Evolutionary conservation across 1,139 yeast genomes (phyloP), one percentile per base, ranked within the genome.

Genomic region (Martiniozyma asiatica): DNA sequence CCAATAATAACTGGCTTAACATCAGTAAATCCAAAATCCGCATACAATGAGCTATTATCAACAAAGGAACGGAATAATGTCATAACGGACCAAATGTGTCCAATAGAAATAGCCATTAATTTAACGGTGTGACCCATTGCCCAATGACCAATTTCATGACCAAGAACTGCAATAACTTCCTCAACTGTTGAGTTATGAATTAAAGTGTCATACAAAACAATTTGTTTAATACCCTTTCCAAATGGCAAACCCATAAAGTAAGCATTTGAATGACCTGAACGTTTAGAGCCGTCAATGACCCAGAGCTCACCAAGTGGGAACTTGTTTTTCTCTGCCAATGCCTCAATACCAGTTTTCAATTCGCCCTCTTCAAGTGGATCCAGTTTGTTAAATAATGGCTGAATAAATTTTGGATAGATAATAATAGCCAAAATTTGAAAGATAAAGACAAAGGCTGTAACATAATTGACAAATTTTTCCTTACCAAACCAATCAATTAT

Each of bases 111-210:
- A 4, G 66, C 45, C 47, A 89, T 56, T 65, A 75, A 68, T 51
- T 75, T 75, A 12, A 85, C 62, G 38, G 87, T 76, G 55, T 89
- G 98, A 37, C 78, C 75, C 52, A 79, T 65, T 44, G 79, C 78
- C 98, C 98, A 89, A 55, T 89, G 98, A 29, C 98, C 98, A 43
- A 89, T 79, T 60, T 89, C 98, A 51, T 89, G 98, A 14, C 94
- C 97, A 46, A 89, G 65, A 1, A 89, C 94, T 25, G 98, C 96
- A 32, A 87, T 84, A 20, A 87, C 81, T 56, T 89, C 94, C 29
- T 68, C 69, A 20, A 73, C 68, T 20, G 85, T 60, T 20, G 87
- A 75, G 35, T 81, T 79, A 38, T 80, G 75, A 42, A 89, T 76
- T 57, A 89, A 68, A 7, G 97, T 89, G 48, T 89, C 98, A 52